Evolutionary conservation across 225 moss, liverwort and hornwort species (phyloP), one percentile per base, ranked within the genome.

Genomic region (Pseudoscleropodium purum): DNA sequence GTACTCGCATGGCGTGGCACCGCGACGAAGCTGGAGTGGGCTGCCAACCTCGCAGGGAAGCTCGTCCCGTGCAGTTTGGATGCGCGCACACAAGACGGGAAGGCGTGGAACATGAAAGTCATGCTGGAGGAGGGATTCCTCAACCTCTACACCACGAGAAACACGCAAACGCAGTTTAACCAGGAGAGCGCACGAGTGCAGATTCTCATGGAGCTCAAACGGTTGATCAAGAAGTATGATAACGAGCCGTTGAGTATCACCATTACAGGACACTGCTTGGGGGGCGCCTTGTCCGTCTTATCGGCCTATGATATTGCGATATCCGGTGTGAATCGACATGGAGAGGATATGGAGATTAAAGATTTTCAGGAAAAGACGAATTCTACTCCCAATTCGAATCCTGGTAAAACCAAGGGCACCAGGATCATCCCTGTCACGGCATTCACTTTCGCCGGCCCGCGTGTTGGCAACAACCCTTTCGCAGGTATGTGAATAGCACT

Each of bases 1-100:
- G 76, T 96, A 25, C 82, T 98, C 25, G 95, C 96, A 6, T 98
- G 96, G 95, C 90, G 95, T 30, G 98, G 98, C 69, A 96, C 96
- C 27, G 85, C 89, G 5, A 95, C 91, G 24, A 89, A 76, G 63
- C 87, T 93, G 18, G 96, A 98, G 87, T 98, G 98, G 95, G 92
- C 96, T 37, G 92, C 89, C 30, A 94, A 96, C 57, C 49, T 96
- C 37, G 90, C 92, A 24, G 90, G 95, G 33, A 94, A 88, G 47
- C 87, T 95, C 72, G 43, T 84, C 33, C 96, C 96, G 18, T 86
- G 93, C 41, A 86, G 89, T 8, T 90, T 94, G 19, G 93, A 92
- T 75, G 88, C 37, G 11, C 89, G 93, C 26, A 84, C 87, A n/a
- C 68, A 26, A 14, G 37, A 39, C 2, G 60, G 83, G 18, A 86